Evolutionary conservation across 2,329 filamentous ascomycete genomes (phyloP).

Genomic region (Pestalotiopsis fici): DNA sequence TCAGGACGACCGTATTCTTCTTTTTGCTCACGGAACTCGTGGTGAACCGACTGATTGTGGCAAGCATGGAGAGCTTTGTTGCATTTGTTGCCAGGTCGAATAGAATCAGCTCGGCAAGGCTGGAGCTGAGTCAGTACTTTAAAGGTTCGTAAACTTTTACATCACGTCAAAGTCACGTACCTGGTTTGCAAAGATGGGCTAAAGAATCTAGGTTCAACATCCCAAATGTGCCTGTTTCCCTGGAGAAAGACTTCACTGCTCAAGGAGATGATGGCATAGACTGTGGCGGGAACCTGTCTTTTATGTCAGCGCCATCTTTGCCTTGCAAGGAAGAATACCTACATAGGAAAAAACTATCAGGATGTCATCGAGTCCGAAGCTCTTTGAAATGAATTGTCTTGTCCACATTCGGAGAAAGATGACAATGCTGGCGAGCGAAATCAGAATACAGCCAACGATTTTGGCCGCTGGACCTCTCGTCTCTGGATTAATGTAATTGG

Average conservation of each 20-base stretch:
- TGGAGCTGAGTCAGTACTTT: background rate
- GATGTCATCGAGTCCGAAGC: slow-evolving; percentile 33
- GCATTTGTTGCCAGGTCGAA: slow-evolving; percentile 38
- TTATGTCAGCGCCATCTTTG: background rate
- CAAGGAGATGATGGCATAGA: slow-evolving; percentile 30
- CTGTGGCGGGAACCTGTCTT: slow-evolving; percentile 27
- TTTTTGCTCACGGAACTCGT: slow-evolving; percentile 27
- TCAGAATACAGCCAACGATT: slow-evolving; percentile 23
- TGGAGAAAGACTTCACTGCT: slow-evolving; percentile 25
- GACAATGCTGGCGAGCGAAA: slow-evolving; percentile 23
- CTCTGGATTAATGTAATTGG: slow-evolving; percentile 28
- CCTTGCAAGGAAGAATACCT: slow-evolving; percentile 8
- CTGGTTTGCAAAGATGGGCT: slow-evolving; percentile 24
- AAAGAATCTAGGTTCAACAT: slow-evolving; percentile 23
- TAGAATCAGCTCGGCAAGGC: slow-evolving; percentile 34
- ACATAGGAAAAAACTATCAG: slow-evolving; percentile 38
- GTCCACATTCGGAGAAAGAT: slow-evolving; percentile 30
- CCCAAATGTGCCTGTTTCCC: slow-evolving; percentile 36
- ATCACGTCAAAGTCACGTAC: slow-evolving; percentile 18
- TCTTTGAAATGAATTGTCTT: slow-evolving; percentile 27
- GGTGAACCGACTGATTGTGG: slow-evolving; percentile 37
- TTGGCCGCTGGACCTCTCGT: slow-evolving; percentile 26
- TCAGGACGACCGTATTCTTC: slow-evolving; percentile 29
- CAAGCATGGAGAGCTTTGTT: slow-evolving; percentile 42
- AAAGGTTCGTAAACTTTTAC: background rate